phyloP scores from a whole-genome alignment of 305 asterid species.

The Fraxinus angustifolia region DNA sequence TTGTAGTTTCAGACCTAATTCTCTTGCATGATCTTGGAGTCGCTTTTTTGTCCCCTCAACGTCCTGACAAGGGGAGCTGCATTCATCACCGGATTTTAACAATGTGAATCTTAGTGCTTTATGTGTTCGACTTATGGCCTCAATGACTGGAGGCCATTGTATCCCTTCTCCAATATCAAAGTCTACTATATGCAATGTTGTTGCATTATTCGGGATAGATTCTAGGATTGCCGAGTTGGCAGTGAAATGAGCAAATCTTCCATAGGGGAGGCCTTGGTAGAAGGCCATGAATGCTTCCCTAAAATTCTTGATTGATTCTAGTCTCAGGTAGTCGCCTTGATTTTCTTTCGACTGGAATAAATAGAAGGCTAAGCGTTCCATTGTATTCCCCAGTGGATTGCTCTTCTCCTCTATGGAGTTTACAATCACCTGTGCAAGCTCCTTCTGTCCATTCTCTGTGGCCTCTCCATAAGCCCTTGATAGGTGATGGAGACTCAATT shows the following conservation, averaged over 20 bases:
- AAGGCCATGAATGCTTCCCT: slow-evolving; percentile 26
- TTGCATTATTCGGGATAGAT: slow-evolving; percentile 32
- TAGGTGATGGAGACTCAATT: slow-evolving; percentile 22
- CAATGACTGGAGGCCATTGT: slow-evolving; percentile 48
- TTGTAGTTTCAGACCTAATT: slow-evolving; percentile 15
- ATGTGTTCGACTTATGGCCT: slow-evolving; percentile 14
- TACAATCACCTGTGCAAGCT: slow-evolving; percentile 21
- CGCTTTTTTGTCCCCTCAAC: slow-evolving; percentile 30
- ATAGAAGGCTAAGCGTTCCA: slow-evolving; percentile 28
- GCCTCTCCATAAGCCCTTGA: slow-evolving; percentile 31
- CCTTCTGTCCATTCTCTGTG: slow-evolving; percentile 22
- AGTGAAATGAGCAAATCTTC: slow-evolving; percentile 43
- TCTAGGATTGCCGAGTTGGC: slow-evolving; percentile 47
- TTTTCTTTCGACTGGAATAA: slow-evolving; percentile 22
- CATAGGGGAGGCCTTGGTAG: slow-evolving; percentile 37
- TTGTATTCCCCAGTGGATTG: slow-evolving; percentile 18
- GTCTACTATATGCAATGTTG: slow-evolving; percentile 30
- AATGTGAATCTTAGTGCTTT: slow-evolving; percentile 24
- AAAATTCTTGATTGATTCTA: slow-evolving; percentile 27
- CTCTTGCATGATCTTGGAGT: slow-evolving; percentile 22
- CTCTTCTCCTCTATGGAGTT: slow-evolving; percentile 20
- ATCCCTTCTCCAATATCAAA: slow-evolving; percentile 47
- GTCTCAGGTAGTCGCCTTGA: slow-evolving; percentile 22
- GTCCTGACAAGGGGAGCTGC: slow-evolving; percentile 1
- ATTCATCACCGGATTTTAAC: slow-evolving; percentile 19